A percentile compares a stretch with the other conserved stretches of the same genome.
Evolutionary conservation across 2,329 filamentous ascomycete genomes (phyloP).

Genomic region (Cordyceps cateniannulata): DNA sequence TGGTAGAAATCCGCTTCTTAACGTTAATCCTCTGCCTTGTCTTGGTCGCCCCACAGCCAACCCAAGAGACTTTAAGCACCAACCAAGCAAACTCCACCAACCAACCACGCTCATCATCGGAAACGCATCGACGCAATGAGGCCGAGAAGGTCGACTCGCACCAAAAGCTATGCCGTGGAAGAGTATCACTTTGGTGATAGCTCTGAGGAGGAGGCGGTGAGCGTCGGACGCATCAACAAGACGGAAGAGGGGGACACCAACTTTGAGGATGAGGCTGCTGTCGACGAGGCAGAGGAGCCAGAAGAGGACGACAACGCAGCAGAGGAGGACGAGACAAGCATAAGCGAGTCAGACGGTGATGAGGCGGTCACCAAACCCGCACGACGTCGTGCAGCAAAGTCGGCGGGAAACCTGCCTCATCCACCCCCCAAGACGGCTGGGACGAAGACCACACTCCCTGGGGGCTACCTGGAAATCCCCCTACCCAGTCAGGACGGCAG

Average conservation of each 20-base stretch:
- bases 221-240: slow-evolving; percentile 18
- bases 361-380: slow-evolving; percentile 11
- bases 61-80: slow-evolving; percentile 2
- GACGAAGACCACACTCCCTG: slow-evolving; percentile 18
- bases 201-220: slow-evolving; percentile 23
- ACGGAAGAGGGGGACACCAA: slow-evolving; percentile 25
- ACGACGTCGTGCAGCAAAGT: slow-evolving; percentile 7
- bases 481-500: slow-evolving; percentile 26
- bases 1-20: neutral
- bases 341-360: slow-evolving; percentile 20
- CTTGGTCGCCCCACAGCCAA: slow-evolving; percentile 4
- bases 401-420: slow-evolving; percentile 14
- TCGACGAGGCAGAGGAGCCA: slow-evolving; percentile 16
- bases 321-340: slow-evolving; percentile 24
- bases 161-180: slow-evolving; percentile 27
- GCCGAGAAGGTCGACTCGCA: slow-evolving; percentile 31
- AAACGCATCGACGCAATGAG: slow-evolving; percentile 22
- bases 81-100: slow-evolving; percentile 1
- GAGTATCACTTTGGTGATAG: slow-evolving; percentile 30
- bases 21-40: neutral
- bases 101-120: neutral
- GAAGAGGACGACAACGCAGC: slow-evolving; percentile 26
- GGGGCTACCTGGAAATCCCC: slow-evolving; percentile 26
- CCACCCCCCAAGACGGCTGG: slow-evolving; percentile 21
- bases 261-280: slow-evolving; percentile 21